Percentiles rank a stretch among this genome's conserved stretches.
phyloP scores from a whole-genome alignment of 2,329 filamentous ascomycete genomes.

The Pseudogymnoascus pannorum region DNA sequence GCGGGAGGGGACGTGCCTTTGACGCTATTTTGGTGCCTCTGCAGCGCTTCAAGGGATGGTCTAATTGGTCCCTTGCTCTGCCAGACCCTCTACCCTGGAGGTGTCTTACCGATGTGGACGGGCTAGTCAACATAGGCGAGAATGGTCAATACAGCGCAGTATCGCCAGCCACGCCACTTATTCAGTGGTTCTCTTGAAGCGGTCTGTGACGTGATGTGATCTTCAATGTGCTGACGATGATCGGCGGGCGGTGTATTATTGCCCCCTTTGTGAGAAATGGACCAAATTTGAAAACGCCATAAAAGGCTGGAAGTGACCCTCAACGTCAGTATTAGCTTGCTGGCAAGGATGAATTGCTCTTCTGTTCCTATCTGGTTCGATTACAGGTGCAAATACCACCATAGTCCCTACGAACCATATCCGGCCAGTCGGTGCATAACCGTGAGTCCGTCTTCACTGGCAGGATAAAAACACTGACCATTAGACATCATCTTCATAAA shows the following conservation, averaged over 20 bases:
- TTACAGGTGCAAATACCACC: background rate
- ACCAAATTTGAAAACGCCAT: background rate
- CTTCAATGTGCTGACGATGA: background rate
- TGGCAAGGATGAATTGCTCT: background rate
- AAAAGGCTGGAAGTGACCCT: background rate
- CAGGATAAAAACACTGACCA: background rate
- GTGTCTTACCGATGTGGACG: background rate
- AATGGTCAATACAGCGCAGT: background rate
- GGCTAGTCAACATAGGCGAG: background rate
- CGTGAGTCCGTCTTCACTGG: background rate
- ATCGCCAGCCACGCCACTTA: slow-evolving; percentile 5
- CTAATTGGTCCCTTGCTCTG: background rate
- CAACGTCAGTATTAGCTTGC: background rate
- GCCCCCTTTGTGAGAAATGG: background rate
- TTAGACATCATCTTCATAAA: background rate
- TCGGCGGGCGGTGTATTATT: background rate
- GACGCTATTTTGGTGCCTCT: slow-evolving; percentile 5
- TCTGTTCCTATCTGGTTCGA: background rate
- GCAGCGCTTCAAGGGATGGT: background rate
- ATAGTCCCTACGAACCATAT: background rate
- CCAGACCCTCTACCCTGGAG: background rate
- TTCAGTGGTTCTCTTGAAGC: background rate
- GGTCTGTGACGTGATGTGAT: background rate
- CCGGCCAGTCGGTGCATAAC: background rate
- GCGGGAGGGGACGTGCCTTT: slow-evolving; percentile 3